These are phyloP conservation scores for Solanum okadae DNA, from an alignment of 257 asterid genomes.

Conservation along the genomic window DNA sequence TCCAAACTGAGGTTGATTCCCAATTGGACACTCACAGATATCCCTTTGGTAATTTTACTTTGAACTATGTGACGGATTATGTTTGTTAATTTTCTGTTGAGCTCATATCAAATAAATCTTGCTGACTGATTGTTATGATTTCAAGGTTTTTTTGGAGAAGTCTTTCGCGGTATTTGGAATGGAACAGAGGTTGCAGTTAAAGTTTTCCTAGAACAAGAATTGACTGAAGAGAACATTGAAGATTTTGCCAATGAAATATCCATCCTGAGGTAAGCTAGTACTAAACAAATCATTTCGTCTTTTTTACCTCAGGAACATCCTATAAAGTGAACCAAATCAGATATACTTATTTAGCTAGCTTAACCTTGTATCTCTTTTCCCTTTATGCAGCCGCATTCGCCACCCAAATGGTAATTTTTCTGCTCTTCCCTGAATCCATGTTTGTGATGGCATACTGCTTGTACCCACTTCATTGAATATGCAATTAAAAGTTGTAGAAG, in stretches of 20 bases:
- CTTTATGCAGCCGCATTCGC: constrained; percentile 71
- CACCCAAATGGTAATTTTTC: constrained; percentile 84
- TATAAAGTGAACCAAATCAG: background rate
- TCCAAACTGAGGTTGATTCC: background rate
- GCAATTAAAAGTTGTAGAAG: background rate
- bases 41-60: background rate
- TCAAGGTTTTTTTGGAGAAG: constrained; percentile 91
- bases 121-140: background rate
- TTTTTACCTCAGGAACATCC: background rate
- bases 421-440: constrained; percentile 1
- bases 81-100: background rate
- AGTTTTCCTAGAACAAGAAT: constrained; percentile 74
- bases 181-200: constrained; percentile 78
- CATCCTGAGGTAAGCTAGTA: constrained; percentile 53
- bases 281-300: background rate
- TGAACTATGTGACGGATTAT: background rate
- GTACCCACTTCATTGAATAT: background rate
- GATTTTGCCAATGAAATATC: constrained; percentile 90
- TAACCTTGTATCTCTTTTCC: constrained; percentile 16
- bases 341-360: constrained; percentile 11
- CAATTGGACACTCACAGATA: background rate
- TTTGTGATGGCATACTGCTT: background rate
- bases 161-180: constrained; percentile 82
- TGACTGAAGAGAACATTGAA: constrained; percentile 70
- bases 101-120: background rate